These are phyloP conservation scores for Carpinus fangiana DNA, from an alignment of 306 rosid species.

Conservation along the genomic window DNA sequence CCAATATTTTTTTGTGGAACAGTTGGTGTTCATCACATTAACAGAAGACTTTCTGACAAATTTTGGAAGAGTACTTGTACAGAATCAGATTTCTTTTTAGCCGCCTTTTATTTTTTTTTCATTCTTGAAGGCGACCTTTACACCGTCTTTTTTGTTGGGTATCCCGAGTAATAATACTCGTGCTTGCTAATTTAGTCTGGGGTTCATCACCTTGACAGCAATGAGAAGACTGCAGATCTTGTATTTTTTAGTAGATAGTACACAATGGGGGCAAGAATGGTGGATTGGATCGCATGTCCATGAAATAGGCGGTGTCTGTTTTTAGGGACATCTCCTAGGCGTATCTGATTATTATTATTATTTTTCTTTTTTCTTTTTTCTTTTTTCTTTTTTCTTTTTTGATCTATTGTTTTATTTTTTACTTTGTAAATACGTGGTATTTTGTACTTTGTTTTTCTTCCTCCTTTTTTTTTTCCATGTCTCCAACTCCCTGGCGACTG, in stretches of 20 bases:
- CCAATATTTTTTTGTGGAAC: slow-evolving; percentile 30
- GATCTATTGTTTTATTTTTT: slow-evolving; percentile 2
- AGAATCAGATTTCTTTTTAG: slow-evolving; percentile 54
- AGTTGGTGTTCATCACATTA: slow-evolving; percentile 45
- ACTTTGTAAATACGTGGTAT: slow-evolving; percentile 58
- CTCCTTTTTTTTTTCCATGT: not conserved
- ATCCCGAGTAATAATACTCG: slow-evolving; percentile 36
- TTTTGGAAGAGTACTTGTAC: slow-evolving; percentile 62
- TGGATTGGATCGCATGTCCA: slow-evolving; percentile 21
- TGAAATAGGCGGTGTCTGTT: slow-evolving; percentile 52
- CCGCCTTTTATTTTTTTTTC: slow-evolving; percentile 49
- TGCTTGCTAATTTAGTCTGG: slow-evolving; percentile 42
- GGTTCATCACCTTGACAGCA: slow-evolving; percentile 28
- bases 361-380: not conserved
- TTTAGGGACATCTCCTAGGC: slow-evolving; percentile 57
- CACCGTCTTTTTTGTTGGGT: slow-evolving; percentile 45
- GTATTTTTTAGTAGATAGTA: slow-evolving; percentile 6
- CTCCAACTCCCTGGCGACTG: slow-evolving; percentile 30
- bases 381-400: not conserved
- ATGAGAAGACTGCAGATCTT: slow-evolving; percentile 2
- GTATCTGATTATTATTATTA: slow-evolving; percentile 21
- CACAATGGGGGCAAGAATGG: not conserved
- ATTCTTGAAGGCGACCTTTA: slow-evolving; percentile 55
- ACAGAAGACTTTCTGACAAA: slow-evolving; percentile 42
- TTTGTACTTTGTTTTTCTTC: slow-evolving; percentile 9